Percentiles rank a stretch among this genome's conserved stretches.
These are phyloP conservation scores for Priceomyces melissophilus DNA, from an alignment of 805 yeast genomes.

Conservation along the genomic window DNA sequence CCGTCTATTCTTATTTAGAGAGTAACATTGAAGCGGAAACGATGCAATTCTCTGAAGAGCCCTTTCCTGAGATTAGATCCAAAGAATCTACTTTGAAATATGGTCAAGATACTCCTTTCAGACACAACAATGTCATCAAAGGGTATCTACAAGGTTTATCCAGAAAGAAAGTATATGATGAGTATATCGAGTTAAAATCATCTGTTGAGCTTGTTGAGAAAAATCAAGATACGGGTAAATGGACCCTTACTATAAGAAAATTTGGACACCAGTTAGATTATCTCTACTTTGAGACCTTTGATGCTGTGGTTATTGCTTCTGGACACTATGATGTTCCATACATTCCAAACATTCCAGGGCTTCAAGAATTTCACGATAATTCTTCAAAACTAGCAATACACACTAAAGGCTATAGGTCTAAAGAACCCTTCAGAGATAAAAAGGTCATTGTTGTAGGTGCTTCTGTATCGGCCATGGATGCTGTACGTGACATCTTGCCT, in stretches of 20 bases:
- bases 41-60: constrained; percentile 22
- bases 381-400: constrained; percentile 34
- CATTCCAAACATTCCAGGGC: constrained; percentile 43
- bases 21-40: constrained; percentile 20
- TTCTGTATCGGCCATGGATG: constrained; percentile 72
- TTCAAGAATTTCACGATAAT: constrained; percentile 27
- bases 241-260: constrained; percentile 20
- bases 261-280: constrained; percentile 20
- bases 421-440: constrained; percentile 28
- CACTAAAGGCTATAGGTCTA: constrained; percentile 40
- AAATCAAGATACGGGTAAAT: constrained; percentile 11
- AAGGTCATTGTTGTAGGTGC: constrained; percentile 38
- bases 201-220: constrained; percentile 26
- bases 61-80: constrained; percentile 13
- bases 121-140: constrained; percentile 15
- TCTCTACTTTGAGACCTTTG: constrained; percentile 31
- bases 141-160: constrained; percentile 18
- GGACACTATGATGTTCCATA: constrained; percentile 49
- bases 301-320: constrained; percentile 41
- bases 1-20: constrained; percentile 19
- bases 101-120: constrained; percentile 18
- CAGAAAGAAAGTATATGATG: constrained; percentile 18
- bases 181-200: constrained; percentile 18
- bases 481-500: constrained; percentile 17
- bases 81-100: constrained; percentile 11